Percentiles rank a stretch among this genome's conserved stretches.
Conservation (phyloP, 73 alveolate genomes). For the Blepharisma japonicum region DNA sequence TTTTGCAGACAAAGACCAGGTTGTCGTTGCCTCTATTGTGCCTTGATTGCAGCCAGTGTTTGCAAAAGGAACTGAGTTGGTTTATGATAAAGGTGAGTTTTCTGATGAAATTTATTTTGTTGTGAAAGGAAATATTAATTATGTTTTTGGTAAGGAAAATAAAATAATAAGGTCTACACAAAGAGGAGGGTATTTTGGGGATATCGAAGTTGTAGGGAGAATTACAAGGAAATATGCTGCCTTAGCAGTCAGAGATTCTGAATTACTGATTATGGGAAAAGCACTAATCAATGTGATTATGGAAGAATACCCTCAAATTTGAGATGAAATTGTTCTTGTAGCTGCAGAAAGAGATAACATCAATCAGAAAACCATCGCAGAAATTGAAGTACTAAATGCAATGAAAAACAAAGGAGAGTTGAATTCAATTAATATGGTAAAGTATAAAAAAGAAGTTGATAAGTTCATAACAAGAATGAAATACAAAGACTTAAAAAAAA, state of each 20-base stretch:
- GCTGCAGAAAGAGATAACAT: slow-evolving; percentile 39
- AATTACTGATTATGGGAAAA: slow-evolving; percentile 34
- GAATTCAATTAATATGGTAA: neutral
- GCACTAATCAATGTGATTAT: slow-evolving; percentile 33
- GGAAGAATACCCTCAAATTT: slow-evolving; percentile 45
- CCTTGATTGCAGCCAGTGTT: slow-evolving; percentile 49
- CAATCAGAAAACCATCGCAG: slow-evolving; percentile 5
- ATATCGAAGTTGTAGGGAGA: neutral
- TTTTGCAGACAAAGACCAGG: slow-evolving; percentile 48
- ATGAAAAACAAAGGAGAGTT: neutral
- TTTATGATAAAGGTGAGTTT: slow-evolving; percentile 41
- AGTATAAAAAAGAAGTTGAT: slow-evolving; percentile 3
- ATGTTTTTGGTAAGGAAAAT: slow-evolving; percentile 1
- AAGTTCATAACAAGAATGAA: neutral
- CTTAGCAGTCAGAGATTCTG: slow-evolving; percentile 33
- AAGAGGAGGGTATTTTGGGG: slow-evolving; percentile 22
- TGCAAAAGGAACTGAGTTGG: slow-evolving; percentile 37
- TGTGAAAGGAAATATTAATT: slow-evolving; percentile 49
- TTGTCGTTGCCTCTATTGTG: slow-evolving; percentile 37
- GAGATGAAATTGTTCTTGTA: slow-evolving; percentile 35
- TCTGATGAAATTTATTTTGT: slow-evolving; percentile 54
- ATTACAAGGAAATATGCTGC: slow-evolving; percentile 2
- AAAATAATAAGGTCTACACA: neutral
- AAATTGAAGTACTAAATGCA: neutral
- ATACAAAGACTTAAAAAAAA: no score